Conservation (phyloP, 2,329 filamentous ascomycete genomes). For the Dothideomycetes sp. region DNA sequence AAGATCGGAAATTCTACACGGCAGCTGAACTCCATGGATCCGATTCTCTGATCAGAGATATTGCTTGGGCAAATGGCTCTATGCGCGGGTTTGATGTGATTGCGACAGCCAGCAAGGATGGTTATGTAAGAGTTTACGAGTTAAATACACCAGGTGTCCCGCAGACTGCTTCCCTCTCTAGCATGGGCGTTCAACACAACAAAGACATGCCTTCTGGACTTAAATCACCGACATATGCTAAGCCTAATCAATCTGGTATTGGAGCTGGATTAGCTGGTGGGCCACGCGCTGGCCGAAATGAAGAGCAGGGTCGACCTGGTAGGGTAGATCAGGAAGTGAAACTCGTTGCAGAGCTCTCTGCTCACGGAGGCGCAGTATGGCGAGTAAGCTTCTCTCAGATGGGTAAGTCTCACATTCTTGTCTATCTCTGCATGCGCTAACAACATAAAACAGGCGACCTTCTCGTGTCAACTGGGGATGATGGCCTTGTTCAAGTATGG, state of each 20-base stretch:
- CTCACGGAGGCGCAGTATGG: constrained; percentile 65
- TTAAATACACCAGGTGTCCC: constrained; percentile 51
- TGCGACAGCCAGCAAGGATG: constrained; percentile 88
- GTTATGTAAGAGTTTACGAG: constrained; percentile 80
- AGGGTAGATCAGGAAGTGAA: constrained; percentile 55
- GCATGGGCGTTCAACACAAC: neutral
- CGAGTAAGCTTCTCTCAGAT: constrained; percentile 55
- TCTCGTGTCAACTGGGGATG: constrained; percentile 66
- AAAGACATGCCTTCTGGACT: neutral
- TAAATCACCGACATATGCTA: constrained; percentile 6
- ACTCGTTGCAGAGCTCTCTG: constrained; percentile 58
- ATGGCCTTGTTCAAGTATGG: constrained; percentile 50
- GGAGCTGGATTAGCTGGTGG: constrained; percentile 43
- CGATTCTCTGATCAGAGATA: constrained; percentile 69
- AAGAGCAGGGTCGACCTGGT: constrained; percentile 49
- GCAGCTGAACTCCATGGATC: constrained; percentile 69
- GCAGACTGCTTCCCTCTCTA: constrained; percentile 31
- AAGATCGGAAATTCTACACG: constrained; percentile 71
- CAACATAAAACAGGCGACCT: constrained; percentile 57
- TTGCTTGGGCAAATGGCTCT: constrained; percentile 87
- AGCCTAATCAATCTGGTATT: constrained; percentile 41
- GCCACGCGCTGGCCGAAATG: constrained; percentile 41
- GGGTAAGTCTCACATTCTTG: constrained; percentile 25
- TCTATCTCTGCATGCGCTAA: constrained; percentile 12
- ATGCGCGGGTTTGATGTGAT: constrained; percentile 84